Evolutionary conservation across 1,284 basidiomycete genomes (phyloP), one percentile per base, ranked within the genome.

Genomic region (Phellinidium pouzarii): DNA sequence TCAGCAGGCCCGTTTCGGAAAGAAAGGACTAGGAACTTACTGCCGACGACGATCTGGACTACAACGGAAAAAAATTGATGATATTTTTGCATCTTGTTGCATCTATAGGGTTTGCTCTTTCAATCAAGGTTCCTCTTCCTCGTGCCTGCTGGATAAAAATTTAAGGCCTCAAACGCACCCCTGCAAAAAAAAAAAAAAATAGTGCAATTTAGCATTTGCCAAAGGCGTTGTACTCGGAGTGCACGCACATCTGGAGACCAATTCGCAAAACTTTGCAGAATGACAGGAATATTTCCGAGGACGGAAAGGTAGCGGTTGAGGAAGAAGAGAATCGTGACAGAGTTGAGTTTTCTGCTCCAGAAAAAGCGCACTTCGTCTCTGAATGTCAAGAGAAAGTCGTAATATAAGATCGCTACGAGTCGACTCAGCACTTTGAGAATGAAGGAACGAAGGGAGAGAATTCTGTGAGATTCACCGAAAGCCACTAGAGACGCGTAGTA

Each of bases 301-400:
- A 57, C 27, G 4, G 51, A 50, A 6, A 57, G 14, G 48, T 57
- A 57, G 23, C 55, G 40, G 40, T 53, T 53, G 26, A 57, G 41
- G 25, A 57, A 50, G 44, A 57, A 57, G 8, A 57, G 34, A 5
- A 57, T 17, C 2, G 55, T 50, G 27, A 43, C 52, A 5, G 48
- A 44, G n/a, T 48, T 53, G 31, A 41, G 9, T 12, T 31, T 52
- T 17, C 54, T 36, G 0, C 55, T n/a, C 55, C 55, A 57, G 43
- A 57, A 57, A 25, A 53, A 53, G 8, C 25, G 55, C 8, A 53
- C 19, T 25, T 57, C 55, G 25, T 53, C 48, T 26, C 27, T 14
- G 25, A 57, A 38, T 11, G 52, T 57, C 31, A 57, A 19, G 4
- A 53, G 19, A 36, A 53, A 57, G 43, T 57, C 55, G 44, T 57